Evolutionary conservation across 345 rosid genomes (phyloP), one percentile per base, ranked within the genome.

Genomic region (Moricandia moricandioides): DNA sequence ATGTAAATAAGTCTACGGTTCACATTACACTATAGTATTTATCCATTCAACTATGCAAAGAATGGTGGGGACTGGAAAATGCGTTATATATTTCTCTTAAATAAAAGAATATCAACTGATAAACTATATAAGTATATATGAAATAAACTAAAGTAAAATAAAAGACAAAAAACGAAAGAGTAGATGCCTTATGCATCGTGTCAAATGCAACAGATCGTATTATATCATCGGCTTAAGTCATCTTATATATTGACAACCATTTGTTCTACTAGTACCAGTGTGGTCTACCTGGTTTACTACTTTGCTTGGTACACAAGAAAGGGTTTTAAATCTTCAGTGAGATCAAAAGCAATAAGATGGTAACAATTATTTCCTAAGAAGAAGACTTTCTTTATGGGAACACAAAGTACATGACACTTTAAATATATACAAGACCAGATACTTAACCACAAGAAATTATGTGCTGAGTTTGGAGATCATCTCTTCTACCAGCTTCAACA

Each of bases 401-500:
- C 21, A 45, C 52, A 45, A 49, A 49, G 55, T 49, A 49, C 55
- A 49, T 49, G 1, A 7, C 24, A n/a, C n/a, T n/a, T 49, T 49
- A 0, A 16, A 2, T 49, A 49, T 49, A 49, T 49, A 49, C 55
- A 49, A 49, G 55, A 49, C 55, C 21, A 49, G 4, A 8, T 6
- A 6, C 70, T 69, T 29, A 10, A 61, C 45, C 43, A 61, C 21
- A 31, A 33, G 7, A 24, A 1, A 16, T 67, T 77, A 83, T n/a
- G 86, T 86, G 62, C 61, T 85, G 59, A 89, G 89, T 80, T 84
- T 93, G 9, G 91, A 90, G 37, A 91, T 83, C 93, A 89, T 87
- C 71, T 89, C 91, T 83, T 92, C 92, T 6, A 90, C 88, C 70
- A 88, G 49, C 33, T 78, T 83, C 77, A 90, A 77, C 62, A 88